A percentile compares a stretch with the other conserved stretches of the same genome.
Conservation (phyloP, 2,329 filamentous ascomycete genomes). For the Pseudogymnoascus sp. region DNA sequence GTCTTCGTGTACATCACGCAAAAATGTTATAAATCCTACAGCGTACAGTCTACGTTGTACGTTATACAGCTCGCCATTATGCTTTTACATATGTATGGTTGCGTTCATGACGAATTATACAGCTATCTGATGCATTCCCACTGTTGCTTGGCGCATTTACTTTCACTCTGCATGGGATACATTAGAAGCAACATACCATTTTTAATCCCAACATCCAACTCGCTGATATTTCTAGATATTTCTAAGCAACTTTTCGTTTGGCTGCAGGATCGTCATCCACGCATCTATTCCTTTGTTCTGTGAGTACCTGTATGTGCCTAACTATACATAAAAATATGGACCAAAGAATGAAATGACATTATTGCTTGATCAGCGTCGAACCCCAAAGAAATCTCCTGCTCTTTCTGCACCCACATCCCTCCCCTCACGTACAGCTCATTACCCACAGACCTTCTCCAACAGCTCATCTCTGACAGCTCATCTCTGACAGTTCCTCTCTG, state of each 20-base stretch:
- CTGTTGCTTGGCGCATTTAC: neutral
- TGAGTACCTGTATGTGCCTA: neutral
- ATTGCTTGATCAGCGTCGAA: neutral
- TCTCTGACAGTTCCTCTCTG: neutral
- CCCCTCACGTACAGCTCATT: neutral
- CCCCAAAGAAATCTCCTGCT: neutral
- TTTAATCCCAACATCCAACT: neutral
- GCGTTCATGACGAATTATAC: neutral
- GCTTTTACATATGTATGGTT: neutral
- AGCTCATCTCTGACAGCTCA: neutral
- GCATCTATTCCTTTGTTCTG: neutral
- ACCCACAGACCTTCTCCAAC: neutral
- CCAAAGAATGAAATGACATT: neutral
- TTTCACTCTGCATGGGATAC: neutral
- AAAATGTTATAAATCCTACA: neutral
- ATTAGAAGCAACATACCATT: neutral
- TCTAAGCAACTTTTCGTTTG: neutral
- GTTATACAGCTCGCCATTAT: neutral
- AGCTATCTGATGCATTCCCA: neutral
- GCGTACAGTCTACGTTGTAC: neutral
- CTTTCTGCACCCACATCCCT: neutral
- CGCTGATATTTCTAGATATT: neutral
- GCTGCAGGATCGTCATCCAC: neutral
- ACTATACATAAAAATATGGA: neutral
- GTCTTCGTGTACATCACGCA: neutral